Base-by-base conservation (phyloP, 495 filamentous ascomycete genomes). In the Penicillium coprophilum region DNA sequence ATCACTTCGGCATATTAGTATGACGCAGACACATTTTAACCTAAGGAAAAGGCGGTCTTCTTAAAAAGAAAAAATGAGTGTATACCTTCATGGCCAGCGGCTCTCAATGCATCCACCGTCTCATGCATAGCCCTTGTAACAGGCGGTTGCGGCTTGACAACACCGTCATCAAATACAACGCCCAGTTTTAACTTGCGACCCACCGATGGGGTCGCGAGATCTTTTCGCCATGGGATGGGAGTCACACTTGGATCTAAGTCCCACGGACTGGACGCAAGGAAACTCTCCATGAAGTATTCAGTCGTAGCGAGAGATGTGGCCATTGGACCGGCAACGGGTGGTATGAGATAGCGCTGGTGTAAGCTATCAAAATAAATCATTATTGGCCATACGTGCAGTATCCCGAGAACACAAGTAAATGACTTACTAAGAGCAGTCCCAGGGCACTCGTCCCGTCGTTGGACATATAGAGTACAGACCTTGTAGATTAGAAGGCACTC, bases 381-480 rank as follows among this genome's bases (percentile, higher is more conserved):
- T 20, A 41, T 28, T 4, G 19, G 11, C 1, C 13, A 12, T 30
- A 41, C 10, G 21, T 11, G 17, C 12, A 1, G 15, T 13, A 38
- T 13, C 13, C 41, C 3, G 3, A 12, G 0, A 10, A 20, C 19
- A 8, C 1, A 15, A 8, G 15, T 15, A 0, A 6, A 9, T 11
- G 66, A 4, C 82, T 77, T 27, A 61, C 70, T 59, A 59, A 9
- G 60, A 67, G 21, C 65, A 68, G 34, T 71, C 64, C 31, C 71
- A 70, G 1, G 87, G 86, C 0, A 88, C 65, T 21, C 86, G 76
- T 11, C 71, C 74, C 15, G 71, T 70, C 0, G 81, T 86, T 0
- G 88, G 86, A 56, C 80, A 82, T 46, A 87, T 72, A 0, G 84
- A 85, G 62, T 81, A 90, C 0, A 90, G 41, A 9, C 82, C 85